Evolutionary conservation across 2,329 filamentous ascomycete genomes (phyloP).

Genomic region (Trichothecium roseum): DNA sequence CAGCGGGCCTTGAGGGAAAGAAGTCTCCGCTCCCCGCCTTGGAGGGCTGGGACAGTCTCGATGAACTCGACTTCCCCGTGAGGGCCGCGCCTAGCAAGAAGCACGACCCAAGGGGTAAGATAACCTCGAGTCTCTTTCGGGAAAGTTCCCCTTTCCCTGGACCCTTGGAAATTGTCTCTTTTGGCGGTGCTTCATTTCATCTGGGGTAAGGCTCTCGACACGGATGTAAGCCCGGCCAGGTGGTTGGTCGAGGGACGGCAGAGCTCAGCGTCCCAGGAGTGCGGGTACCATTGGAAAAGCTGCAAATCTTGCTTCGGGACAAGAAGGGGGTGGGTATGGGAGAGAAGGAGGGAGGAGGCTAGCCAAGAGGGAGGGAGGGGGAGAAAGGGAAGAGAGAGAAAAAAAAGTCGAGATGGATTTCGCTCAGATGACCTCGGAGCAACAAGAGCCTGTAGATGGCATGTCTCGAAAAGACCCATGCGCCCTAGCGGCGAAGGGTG

Average conservation of each 20-base stretch:
- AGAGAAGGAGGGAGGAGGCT: conserved; percentile 22
- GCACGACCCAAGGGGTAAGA: neutral
- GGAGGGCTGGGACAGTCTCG: neutral
- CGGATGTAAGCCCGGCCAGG: conserved; percentile 10
- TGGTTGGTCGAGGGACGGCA: conserved; percentile 15
- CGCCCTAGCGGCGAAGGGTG: conserved; percentile 13
- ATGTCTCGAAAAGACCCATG: conserved; percentile 7
- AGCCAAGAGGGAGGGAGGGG: conserved; percentile 25
- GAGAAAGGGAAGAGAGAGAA: conserved; percentile 30
- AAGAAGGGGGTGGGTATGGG: conserved; percentile 33
- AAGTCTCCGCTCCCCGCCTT: no score
- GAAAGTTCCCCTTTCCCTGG: neutral
- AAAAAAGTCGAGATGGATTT: conserved; percentile 31
- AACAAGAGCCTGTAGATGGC: conserved; percentile 21
- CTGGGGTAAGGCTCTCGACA: neutral
- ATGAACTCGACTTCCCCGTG: neutral
- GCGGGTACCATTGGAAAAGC: conserved; percentile 1
- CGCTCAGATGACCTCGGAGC: conserved; percentile 10
- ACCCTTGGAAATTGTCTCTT: neutral
- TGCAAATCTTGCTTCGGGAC: conserved; percentile 18
- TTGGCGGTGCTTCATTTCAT: neutral
- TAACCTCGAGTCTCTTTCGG: neutral
- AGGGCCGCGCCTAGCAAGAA: neutral
- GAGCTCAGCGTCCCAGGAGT: conserved; percentile 2
- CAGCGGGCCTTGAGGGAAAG: no score